phyloP scores from a whole-genome alignment of 176 grass and related monocot genomes.

The maize (Zea mays) region Zm-B73-REFERENCE-NAM-5.0 NC_050099.1:226938501-226939000 shows the following conservation, averaged over 20 bases:
- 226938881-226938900: background rate
- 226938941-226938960: background rate
- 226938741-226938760: background rate
- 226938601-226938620: constrained; percentile 68
- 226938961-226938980: background rate
- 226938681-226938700: constrained; percentile 59
- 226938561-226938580: constrained; percentile 9
- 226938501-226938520: constrained; percentile 93
- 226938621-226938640: constrained; percentile 80
- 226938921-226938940: background rate
- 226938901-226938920: background rate
- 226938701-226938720: constrained; percentile 7
- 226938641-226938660: constrained; percentile 59
- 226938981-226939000: background rate
- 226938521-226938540: constrained; percentile 18
- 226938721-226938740: background rate
- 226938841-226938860: background rate
- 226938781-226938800: background rate
- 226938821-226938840: background rate
- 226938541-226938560: background rate
- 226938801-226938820: background rate
- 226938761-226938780: background rate
- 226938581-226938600: constrained; percentile 21
- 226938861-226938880: background rate
- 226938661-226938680: constrained; percentile 69